Evolutionary conservation across 2,329 filamentous ascomycete genomes (phyloP), one percentile per base, ranked within the genome.

Genomic region (Tolypocladium amazonense): DNA sequence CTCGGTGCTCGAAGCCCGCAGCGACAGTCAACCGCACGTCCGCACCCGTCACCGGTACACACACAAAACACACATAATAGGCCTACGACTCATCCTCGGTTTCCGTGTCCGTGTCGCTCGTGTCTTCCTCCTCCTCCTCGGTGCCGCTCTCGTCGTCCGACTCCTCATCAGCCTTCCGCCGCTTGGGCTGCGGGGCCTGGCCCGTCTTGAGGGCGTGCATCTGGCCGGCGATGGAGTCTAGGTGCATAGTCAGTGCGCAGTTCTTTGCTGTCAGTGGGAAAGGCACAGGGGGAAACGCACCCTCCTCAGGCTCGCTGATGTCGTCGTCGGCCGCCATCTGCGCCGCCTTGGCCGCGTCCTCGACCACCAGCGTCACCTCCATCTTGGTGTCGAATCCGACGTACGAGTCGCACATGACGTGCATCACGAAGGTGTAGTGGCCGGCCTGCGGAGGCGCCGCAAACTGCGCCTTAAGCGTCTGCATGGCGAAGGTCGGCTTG

Each of bases 381-480:
- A 90, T 85, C 81, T 92, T 94, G 56, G 88, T 89, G 72, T 99
- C 95, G 65, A 97, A 91, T 54, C 94, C 94, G 54, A 99, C 81
- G 68, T 99, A 99, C 70, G 90, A 92, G 75, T 99, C 94, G 70
- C 92, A 97, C 58, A 97, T 81, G 63, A 97, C 79, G 73, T 97
- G 88, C 86, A 97, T 89, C 62, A 92, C 88, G 71, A 99, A 99
- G 1, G 89, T 92, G 77, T 96, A 99, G 73, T 92, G 88, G 54
- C 93, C 94, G 6, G 90, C 84, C 71, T 96, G 90, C 30, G 93
- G 92, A 52, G 94, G 94, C 1, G 94, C 93, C 65, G 93, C 90
- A 74, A 99, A 99, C 73, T 97, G 91, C 73, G 95, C 93, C 81
- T 96, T 97, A 69, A 97, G 80, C 3, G 94, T 99, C 74, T 97